Conservation (phyloP, 257 asterid genomes). For the Agastache rugosa region DNA sequence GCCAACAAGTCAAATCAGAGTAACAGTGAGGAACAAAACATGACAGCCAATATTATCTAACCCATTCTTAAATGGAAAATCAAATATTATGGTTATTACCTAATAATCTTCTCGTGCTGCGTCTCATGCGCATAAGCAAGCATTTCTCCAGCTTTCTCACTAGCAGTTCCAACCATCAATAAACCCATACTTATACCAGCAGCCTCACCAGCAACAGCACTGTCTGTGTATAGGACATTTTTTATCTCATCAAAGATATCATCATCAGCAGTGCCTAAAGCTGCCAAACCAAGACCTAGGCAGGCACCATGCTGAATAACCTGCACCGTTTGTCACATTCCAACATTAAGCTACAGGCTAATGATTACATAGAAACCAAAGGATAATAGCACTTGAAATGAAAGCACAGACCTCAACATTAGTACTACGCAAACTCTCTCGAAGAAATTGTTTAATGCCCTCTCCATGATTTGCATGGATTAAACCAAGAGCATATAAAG, state of each 20-base stretch:
- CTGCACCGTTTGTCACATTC: slow-evolving; percentile 47
- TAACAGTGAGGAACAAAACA: slow-evolving; percentile 15
- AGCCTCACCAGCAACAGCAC: slow-evolving; percentile 99
- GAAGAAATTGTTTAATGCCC: slow-evolving; percentile 91
- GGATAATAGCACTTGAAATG: not conserved
- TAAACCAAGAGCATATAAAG: slow-evolving; percentile 91
- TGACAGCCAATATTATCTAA: not conserved
- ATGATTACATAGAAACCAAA: not conserved
- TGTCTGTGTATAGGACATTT: slow-evolving; percentile 85
- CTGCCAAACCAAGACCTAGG: slow-evolving; percentile 97
- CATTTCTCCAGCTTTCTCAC: slow-evolving; percentile 95
- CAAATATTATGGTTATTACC: slow-evolving; percentile 48
- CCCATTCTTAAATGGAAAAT: slow-evolving; percentile 18
- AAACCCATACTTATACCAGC: slow-evolving; percentile 99
- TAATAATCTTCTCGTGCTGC: slow-evolving; percentile 93
- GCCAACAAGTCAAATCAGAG: slow-evolving; percentile 17
- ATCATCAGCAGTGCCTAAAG: slow-evolving; percentile 94
- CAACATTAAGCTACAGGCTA: slow-evolving; percentile 30
- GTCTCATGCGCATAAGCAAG: slow-evolving; percentile 98
- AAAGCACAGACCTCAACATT: slow-evolving; percentile 73
- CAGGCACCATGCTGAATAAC: slow-evolving; percentile 99
- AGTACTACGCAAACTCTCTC: slow-evolving; percentile 85
- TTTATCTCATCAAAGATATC: slow-evolving; percentile 85
- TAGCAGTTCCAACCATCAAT: slow-evolving; percentile 97
- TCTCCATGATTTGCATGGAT: slow-evolving; percentile 99